phyloP scores from a whole-genome alignment of 2,329 filamentous ascomycete genomes.

The Apiospora saccharicola region DNA sequence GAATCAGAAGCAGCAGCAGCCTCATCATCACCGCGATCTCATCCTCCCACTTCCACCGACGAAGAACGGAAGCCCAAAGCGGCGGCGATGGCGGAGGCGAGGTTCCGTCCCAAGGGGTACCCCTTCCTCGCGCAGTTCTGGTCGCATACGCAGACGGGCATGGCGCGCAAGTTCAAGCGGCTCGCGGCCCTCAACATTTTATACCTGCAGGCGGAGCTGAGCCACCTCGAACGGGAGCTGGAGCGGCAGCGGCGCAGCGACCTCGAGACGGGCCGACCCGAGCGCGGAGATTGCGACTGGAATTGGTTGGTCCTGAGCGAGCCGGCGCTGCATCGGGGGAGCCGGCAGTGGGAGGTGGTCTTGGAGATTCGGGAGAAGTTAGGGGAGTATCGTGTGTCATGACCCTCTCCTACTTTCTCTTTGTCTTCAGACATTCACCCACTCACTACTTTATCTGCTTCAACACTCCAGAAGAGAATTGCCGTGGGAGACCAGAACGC shows the following conservation, averaged over 20 bases:
- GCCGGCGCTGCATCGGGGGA: conserved; percentile 20
- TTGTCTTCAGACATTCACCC: no score
- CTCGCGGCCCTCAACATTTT: conserved; percentile 26
- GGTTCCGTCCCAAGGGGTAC: conserved; percentile 13
- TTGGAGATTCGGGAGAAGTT: conserved; percentile 26
- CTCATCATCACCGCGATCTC: not conserved
- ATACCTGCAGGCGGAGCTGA: conserved; percentile 27
- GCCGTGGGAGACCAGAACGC: not conserved
- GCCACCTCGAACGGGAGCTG: conserved; percentile 24
- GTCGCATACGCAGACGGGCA: conserved; percentile 23
- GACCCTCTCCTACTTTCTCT: no score
- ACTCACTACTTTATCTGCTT: not conserved
- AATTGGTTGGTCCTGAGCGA: conserved; percentile 26
- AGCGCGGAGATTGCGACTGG: conserved; percentile 17
- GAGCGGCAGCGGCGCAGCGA: conserved; percentile 14
- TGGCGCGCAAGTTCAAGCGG: conserved; percentile 23
- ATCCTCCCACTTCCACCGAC: not conserved
- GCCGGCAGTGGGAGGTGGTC: conserved; percentile 25
- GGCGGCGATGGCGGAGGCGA: not conserved
- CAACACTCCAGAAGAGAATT: no score
- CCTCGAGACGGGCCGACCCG: not conserved
- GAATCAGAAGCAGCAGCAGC: not conserved
- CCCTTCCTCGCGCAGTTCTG: conserved; percentile 24
- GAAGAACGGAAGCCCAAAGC: not conserved
- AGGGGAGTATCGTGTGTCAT: conserved; percentile 24